Base-by-base conservation (phyloP, 2,329 filamentous ascomycete species). In the Fusarium chuoi region DNA sequence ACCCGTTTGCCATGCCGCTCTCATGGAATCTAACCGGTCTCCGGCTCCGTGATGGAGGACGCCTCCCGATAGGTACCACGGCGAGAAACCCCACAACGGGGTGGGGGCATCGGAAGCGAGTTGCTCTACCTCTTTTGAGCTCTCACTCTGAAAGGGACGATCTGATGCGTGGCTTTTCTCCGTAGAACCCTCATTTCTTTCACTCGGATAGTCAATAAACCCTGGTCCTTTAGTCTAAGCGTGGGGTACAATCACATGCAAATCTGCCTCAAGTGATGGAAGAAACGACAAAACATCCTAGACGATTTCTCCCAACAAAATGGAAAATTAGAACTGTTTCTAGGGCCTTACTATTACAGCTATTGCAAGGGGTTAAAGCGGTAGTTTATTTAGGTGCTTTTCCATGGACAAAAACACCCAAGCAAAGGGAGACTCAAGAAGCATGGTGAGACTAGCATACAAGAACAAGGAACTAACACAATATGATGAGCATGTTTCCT, bases 1-100 rank as follows among this genome's bases (percentile, higher is more conserved):
- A 75, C 70, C 72, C 75, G 65, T 52, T 28, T 65, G 39, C 58
- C 56, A 28, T 68, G 49, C 75, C 64, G 65, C 63, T 74, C 67
- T 61, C 51, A 58, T 61, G 58, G 74, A 64, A 68, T 78, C 74
- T 61, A 77, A 52, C 68, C 68, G 73, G 75, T 62, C 51, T 57
- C 60, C 62, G 71, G 72, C 67, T 75, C 76, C 76, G 70, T 78
- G 54, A 62, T 70, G 26, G 48, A 77, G 64, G 76, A 70, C 76
- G 64, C 58, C 68, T 73, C 76, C 76, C 76, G 76, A 78, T 78
- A 78, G 76, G 72, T 56, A 78, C 66, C 49, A 65, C 70, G 70
- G 70, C 24, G 46, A 66, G 45, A 39, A 63, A 48, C 72, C 45
- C 75, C 75, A 75, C 75, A 59, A 62, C 76, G 68, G 68, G 42